Conservation (phyloP, 106 monocot genomes). For the Apostasia ramifera region DNA sequence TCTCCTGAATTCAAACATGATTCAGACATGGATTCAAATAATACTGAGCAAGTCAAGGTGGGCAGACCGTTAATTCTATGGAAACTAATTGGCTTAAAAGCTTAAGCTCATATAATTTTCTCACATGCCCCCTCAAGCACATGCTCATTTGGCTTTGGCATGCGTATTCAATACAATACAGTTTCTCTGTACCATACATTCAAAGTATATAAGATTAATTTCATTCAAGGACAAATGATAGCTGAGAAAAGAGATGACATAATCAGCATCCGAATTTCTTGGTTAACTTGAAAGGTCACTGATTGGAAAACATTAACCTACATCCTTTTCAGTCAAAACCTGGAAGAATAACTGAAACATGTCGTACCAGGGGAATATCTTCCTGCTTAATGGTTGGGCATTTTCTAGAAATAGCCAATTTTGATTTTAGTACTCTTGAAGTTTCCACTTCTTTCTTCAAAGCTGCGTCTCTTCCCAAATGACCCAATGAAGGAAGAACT, state of each 20-base stretch:
- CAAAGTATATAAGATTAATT: too few relatives aligned
- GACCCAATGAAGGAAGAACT: constrained; percentile 4
- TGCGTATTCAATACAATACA: too few relatives aligned
- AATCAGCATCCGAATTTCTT: not conserved
- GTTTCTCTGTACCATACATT: too few relatives aligned
- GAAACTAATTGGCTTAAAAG: too few relatives aligned
- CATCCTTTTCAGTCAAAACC: constrained; percentile 1
- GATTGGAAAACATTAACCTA: too few relatives aligned
- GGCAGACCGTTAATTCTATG: too few relatives aligned
- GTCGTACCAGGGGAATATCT: constrained; percentile 13
- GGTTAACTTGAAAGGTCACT: not conserved
- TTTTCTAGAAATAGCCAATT: constrained; percentile 13
- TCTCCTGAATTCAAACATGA: constrained; percentile 36
- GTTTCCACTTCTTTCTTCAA: constrained; percentile 18
- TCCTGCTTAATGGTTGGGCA: constrained; percentile 20
- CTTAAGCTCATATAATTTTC: too few relatives aligned
- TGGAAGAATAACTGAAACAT: constrained; percentile 18
- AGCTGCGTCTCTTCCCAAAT: constrained; percentile 12
- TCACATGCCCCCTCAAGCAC: too few relatives aligned
- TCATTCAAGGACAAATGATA: not conserved
- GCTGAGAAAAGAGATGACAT: not conserved
- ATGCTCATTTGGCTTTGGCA: too few relatives aligned
- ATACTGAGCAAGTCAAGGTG: not conserved
- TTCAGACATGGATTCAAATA: not conserved
- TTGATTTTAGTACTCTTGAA: constrained; percentile 25